phyloP scores from a whole-genome alignment of 1,284 basidiomycete species.

The Cutaneotrichosporon sp. region DNA sequence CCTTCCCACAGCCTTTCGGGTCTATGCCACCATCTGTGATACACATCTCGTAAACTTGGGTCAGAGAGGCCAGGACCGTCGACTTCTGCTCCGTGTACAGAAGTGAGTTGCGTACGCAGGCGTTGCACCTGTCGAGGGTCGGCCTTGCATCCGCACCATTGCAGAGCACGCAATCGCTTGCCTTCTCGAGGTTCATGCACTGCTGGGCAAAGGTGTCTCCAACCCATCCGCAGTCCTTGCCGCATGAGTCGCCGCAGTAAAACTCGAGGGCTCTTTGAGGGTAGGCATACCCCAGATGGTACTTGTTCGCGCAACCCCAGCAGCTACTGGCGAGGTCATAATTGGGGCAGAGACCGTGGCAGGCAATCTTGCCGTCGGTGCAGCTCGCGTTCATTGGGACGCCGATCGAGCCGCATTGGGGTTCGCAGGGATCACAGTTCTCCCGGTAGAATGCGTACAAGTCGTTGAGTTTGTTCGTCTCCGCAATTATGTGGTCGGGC shows the following conservation, averaged over 20 bases:
- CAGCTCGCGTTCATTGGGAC: neutral
- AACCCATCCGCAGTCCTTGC: neutral
- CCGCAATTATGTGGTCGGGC: too few relatives aligned
- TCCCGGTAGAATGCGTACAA: neutral
- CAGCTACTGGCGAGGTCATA: neutral
- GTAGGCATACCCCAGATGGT: neutral
- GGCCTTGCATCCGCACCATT: neutral
- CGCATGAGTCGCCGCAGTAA: neutral
- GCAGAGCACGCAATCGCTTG: neutral
- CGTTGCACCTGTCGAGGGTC: neutral
- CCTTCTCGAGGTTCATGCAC: neutral
- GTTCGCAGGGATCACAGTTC: neutral
- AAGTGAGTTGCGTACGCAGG: neutral
- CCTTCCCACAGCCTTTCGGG: neutral
- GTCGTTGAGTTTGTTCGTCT: neutral
- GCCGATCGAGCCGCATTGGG: neutral
- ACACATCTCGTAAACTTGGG: neutral
- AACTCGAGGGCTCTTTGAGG: neutral
- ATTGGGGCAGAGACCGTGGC: neutral
- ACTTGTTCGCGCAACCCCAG: neutral
- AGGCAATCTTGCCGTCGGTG: neutral
- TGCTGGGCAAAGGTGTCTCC: neutral
- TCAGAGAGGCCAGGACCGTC: neutral
- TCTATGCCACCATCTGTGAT: neutral
- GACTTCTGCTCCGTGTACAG: neutral